Evolutionary conservation across 2,329 filamentous ascomycete genomes (phyloP).

Genomic region (Xenoacremonium recifei): DNA sequence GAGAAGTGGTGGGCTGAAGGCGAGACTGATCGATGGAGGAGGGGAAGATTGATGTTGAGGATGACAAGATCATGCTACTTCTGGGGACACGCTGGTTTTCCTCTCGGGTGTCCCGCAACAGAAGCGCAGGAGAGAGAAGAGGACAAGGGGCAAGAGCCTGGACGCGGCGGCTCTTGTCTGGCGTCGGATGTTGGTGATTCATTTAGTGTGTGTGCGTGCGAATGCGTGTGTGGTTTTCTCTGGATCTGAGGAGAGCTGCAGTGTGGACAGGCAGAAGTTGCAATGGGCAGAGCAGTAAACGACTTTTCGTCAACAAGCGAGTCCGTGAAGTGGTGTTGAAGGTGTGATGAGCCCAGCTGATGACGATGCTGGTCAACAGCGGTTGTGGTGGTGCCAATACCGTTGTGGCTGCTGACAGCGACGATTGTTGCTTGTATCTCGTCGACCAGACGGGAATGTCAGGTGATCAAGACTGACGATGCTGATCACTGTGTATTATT

Average conservation of each 20-base stretch:
- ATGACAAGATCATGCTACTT: slow-evolving; percentile 8
- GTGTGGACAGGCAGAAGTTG: slow-evolving; percentile 27
- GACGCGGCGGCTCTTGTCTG: slow-evolving; percentile 13
- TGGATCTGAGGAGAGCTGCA: slow-evolving; percentile 22
- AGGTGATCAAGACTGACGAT: too few relatives aligned
- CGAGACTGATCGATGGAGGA: slow-evolving; percentile 27
- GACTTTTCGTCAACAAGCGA: too few relatives aligned
- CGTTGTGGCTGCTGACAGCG: too few relatives aligned
- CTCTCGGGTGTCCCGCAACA: slow-evolving; percentile 15
- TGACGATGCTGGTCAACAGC: too few relatives aligned
- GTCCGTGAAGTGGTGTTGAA: too few relatives aligned
- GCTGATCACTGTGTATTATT: too few relatives aligned
- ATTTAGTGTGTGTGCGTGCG: slow-evolving; percentile 20
- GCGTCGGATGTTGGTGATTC: slow-evolving; percentile 13
- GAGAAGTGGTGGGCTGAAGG: slow-evolving; percentile 31
- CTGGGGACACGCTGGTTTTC: not conserved
- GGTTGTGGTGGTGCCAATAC: too few relatives aligned
- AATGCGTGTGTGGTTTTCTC: not conserved
- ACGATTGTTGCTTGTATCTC: too few relatives aligned
- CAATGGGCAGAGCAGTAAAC: slow-evolving; percentile 30
- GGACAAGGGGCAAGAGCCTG: slow-evolving; percentile 10
- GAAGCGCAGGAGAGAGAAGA: slow-evolving; percentile 16
- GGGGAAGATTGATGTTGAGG: slow-evolving; percentile 25
- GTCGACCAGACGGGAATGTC: too few relatives aligned
- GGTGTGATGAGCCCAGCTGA: too few relatives aligned